These are phyloP conservation scores for Lycium ferocissimum DNA, from an alignment of 257 asterid species.

Conservation along the genomic window DNA sequence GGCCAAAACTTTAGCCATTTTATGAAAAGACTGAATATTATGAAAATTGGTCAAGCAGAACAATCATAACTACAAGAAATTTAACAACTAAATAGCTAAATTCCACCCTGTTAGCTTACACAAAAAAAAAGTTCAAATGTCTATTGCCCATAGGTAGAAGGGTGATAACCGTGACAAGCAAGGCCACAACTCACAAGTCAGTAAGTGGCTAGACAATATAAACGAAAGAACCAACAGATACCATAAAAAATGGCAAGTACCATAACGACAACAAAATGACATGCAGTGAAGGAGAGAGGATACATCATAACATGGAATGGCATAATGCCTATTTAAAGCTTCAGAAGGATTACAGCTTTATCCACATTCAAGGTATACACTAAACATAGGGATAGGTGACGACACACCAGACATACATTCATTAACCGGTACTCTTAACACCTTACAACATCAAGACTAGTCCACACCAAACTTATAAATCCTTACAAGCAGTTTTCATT, in stretches of 20 bases:
- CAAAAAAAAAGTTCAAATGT: not conserved
- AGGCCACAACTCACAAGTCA: not conserved
- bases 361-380: not conserved
- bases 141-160: not conserved
- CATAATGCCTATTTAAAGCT: not conserved
- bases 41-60: not conserved
- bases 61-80: not conserved
- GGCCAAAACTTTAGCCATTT: not conserved
- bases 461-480: not conserved
- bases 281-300: not conserved
- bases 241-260: not conserved
- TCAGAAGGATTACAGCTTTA: not conserved
- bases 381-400: not conserved
- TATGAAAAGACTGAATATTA: not conserved
- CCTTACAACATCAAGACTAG: constrained; percentile 16
- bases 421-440: constrained; percentile 1
- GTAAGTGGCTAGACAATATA: not conserved
- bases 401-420: not conserved
- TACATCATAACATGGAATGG: not conserved
- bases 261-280: not conserved
- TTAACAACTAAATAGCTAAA: not conserved
- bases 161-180: not conserved
- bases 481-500: constrained; percentile 19
- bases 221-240: not conserved
- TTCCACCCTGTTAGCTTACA: not conserved